These are phyloP conservation scores for Diplocarpon mali DNA, from an alignment of 2,329 filamentous ascomycete species.

Conservation along the genomic window DNA sequence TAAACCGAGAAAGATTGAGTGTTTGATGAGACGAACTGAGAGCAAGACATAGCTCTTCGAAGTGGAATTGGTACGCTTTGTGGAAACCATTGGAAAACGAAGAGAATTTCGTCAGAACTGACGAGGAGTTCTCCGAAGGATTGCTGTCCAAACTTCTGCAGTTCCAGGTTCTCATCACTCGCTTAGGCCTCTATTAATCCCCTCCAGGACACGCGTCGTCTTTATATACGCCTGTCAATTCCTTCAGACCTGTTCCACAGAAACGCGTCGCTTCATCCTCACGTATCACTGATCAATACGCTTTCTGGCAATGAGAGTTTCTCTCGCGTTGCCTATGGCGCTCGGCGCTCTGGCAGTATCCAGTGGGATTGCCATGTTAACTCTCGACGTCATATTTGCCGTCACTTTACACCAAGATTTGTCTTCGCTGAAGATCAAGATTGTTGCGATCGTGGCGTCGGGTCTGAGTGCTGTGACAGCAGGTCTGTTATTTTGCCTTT, in stretches of 20 bases:
- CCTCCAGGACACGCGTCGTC: slow-evolving; percentile 4
- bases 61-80: slow-evolving; percentile 11
- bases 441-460: slow-evolving; percentile 22
- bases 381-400: slow-evolving; percentile 25
- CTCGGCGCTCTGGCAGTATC: slow-evolving; percentile 23
- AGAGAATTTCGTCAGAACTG: slow-evolving; percentile 8
- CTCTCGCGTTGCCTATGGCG: slow-evolving; percentile 16
- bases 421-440: slow-evolving; percentile 7
- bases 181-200: slow-evolving; percentile 13
- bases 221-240: slow-evolving; percentile 8
- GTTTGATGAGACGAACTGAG: slow-evolving; percentile 8
- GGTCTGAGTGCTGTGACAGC: slow-evolving; percentile 16
- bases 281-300: not conserved
- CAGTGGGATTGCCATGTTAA: slow-evolving; percentile 22
- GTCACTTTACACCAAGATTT: slow-evolving; percentile 14
- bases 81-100: slow-evolving; percentile 11
- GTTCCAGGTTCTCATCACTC: slow-evolving; percentile 14
- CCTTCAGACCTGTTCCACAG: slow-evolving; percentile 12
- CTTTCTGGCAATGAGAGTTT: slow-evolving; percentile 15
- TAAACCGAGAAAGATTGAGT: slow-evolving; percentile 11
- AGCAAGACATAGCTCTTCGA: slow-evolving; percentile 10
- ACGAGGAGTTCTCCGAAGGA: slow-evolving; percentile 14
- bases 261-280: slow-evolving; percentile 4
- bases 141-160: slow-evolving; percentile 6
- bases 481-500: slow-evolving; percentile 17